Evolutionary conservation across 2,329 filamentous ascomycete species (phyloP).

Genomic region (Camillea tinctor): DNA sequence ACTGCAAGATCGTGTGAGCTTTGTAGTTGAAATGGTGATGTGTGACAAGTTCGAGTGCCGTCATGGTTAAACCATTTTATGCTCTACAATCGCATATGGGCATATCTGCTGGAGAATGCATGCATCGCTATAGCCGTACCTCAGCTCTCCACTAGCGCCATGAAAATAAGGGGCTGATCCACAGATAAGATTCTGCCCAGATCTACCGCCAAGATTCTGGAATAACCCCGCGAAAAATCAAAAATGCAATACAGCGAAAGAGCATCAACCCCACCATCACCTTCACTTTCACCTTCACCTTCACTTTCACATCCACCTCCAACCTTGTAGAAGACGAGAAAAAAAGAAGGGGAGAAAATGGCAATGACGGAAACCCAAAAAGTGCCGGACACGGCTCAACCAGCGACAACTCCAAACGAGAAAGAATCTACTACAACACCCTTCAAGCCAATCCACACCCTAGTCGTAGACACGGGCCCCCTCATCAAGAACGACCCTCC

Average conservation of each 20-base stretch:
- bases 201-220: background rate
- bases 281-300: too few relatives aligned
- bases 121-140: background rate
- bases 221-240: background rate
- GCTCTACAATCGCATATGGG: background rate
- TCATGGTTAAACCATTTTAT: too few relatives aligned
- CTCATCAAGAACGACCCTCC: conserved; percentile 91
- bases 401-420: background rate
- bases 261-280: background rate
- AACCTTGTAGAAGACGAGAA: too few relatives aligned
- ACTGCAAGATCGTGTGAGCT: background rate
- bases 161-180: background rate
- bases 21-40: background rate
- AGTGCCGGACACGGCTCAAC: background rate
- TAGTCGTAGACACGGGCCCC: conserved; percentile 87
- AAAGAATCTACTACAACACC: background rate
- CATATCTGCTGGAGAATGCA: background rate
- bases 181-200: background rate
- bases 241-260: background rate
- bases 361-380: background rate
- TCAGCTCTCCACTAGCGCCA: background rate
- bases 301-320: too few relatives aligned
- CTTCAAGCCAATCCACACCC: conserved; percentile 71
- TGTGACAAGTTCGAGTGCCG: background rate
- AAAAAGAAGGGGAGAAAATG: background rate